Percentiles rank a stretch among this genome's conserved stretches.
Conservation (phyloP, 306 rosid genomes). For the Sesbania bispinosa region DNA sequence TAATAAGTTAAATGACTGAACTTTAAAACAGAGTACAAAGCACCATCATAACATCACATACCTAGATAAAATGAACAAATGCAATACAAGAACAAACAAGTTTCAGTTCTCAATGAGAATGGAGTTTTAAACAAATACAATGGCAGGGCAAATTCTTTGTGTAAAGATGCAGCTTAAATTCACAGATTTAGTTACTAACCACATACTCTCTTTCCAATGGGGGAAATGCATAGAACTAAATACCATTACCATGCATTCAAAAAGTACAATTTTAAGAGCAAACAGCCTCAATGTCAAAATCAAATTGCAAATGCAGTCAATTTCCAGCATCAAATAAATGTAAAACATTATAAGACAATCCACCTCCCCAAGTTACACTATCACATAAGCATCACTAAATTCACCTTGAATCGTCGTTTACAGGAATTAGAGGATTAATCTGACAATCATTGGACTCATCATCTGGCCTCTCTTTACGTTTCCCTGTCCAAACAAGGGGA, state of each 20-base stretch:
- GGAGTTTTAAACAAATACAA: background rate
- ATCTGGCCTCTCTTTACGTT: constrained; percentile 67
- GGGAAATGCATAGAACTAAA: background rate
- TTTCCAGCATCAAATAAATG: background rate
- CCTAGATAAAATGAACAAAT: background rate
- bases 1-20: constrained; percentile 25
- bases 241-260: background rate
- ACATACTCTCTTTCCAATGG: too few species aligned
- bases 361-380: background rate
- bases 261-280: background rate
- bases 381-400: constrained; percentile 3
- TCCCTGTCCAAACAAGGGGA: constrained; percentile 64
- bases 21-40: constrained; percentile 6
- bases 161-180: too few species aligned
- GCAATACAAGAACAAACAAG: background rate
- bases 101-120: background rate
- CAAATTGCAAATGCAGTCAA: constrained; percentile 12
- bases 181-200: too few species aligned
- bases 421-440: constrained; percentile 64
- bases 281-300: background rate
- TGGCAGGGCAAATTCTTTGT: background rate
- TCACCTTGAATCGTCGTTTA: constrained; percentile 76
- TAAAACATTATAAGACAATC: too few species aligned
- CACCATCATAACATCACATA: background rate
- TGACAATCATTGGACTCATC: constrained; percentile 41